Evolutionary conservation across 768 basidiomycete genomes (phyloP), one percentile per base, ranked within the genome.

Genomic region (Suillus clintonianus): DNA sequence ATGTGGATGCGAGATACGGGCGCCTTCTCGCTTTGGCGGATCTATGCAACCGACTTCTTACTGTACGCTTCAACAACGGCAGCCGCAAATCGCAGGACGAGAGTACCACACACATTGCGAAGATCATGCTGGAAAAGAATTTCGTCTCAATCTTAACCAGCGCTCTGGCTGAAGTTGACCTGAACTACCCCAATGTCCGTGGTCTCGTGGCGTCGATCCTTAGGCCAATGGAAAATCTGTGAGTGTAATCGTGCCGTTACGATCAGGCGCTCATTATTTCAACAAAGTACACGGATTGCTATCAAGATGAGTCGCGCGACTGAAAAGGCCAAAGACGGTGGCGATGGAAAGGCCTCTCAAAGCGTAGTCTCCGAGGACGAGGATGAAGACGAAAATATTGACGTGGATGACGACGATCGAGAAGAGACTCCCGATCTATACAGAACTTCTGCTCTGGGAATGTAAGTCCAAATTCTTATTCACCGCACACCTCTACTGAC

Each of bases 91-190:
- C 84, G 67, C 80, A 82, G 45, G 81, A 84, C 62, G 97, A 95
- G 57, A 84, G 84, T n/a, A 90, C 90, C 4, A 90, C 95, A 9
- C 96, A 97, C 65, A 85, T 99, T 59, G 95, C 97, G 24, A 98
- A 98, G 79, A 85, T 96, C 66, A 99, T 99, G 97, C 78, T 99
- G 58, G 97, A 99, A 82, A 98, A 98, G 81, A 93, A 93, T 72
- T 96, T 94, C 67, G 97, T 98, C 17, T 85, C 91, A 5, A 89
- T 90, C 1, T 80, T 99, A 41, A 98, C 97, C 0, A 90, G 82
- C 48, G 90, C 95, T 13, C 82, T 98, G 19, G 89, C 92, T 5
- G 97, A 99, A 60, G 88, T 97, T 47, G 97, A 99, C 71, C 85
- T 99, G 43, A 97, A 97, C 72, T 98, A 94, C 77, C 97, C 97